Conservation (phyloP, 176 grass and related monocot genomes). For the Hsuehochloa calcarea region DNA sequence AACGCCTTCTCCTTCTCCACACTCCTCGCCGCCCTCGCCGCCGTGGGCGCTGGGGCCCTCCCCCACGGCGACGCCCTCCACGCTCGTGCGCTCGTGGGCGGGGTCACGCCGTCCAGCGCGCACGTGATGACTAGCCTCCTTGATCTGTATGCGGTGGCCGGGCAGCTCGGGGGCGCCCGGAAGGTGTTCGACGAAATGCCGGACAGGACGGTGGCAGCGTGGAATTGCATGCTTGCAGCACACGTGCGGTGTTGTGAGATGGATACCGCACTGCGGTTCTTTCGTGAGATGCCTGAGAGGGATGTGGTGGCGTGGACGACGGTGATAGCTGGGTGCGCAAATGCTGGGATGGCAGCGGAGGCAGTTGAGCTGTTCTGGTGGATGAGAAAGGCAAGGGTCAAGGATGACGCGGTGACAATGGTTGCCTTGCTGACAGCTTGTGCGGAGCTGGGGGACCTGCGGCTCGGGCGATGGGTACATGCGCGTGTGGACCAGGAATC, state of each 20-base stretch:
- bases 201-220: constrained; percentile 23
- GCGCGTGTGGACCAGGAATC: constrained; percentile 11
- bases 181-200: constrained; percentile 61
- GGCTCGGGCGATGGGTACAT: constrained; percentile 67
- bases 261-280: constrained; percentile 34
- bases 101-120: constrained; percentile 20
- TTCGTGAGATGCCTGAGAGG: constrained; percentile 47
- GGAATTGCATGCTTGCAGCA: constrained; percentile 65
- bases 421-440: constrained; percentile 53
- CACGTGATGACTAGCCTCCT: constrained; percentile 58
- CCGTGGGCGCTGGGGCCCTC: constrained; percentile 8
- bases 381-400: constrained; percentile 49
- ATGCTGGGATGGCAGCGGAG: constrained; percentile 30
- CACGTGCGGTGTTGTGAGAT: constrained; percentile 40
- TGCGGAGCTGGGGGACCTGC: constrained; percentile 42
- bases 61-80: constrained; percentile 42
- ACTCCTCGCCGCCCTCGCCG: constrained; percentile 44
- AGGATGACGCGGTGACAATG: constrained; percentile 50
- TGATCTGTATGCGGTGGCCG: constrained; percentile 9
- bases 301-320: constrained; percentile 62
- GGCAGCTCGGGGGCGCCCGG: constrained; percentile 14
- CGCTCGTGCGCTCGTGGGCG: constrained; percentile 23
- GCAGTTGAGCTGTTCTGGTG: constrained; percentile 50
- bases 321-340: constrained; percentile 50
- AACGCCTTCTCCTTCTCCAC: constrained; percentile 70